phyloP scores from a whole-genome alignment of 192 early-diverging fungal species.

The Mortierella antarctica region DNA sequence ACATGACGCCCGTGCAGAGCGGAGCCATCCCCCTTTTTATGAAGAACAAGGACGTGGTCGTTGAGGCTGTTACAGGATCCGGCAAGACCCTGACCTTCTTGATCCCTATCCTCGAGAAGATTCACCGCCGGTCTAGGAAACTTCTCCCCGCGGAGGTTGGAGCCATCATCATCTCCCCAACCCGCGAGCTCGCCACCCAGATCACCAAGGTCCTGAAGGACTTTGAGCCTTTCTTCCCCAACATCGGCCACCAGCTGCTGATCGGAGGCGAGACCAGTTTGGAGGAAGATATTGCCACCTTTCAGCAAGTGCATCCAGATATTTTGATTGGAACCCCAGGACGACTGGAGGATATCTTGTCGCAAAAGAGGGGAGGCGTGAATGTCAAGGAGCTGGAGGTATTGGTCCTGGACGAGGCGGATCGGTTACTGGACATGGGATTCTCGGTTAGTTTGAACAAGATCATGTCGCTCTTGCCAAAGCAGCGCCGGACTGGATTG shows the following conservation, averaged over 20 bases:
- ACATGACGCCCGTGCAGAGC: conserved; percentile 96
- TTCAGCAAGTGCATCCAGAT: conserved; percentile 75
- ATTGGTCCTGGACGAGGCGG: conserved; percentile 94
- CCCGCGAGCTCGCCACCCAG: conserved; percentile 91
- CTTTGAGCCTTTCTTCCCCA: conserved; percentile 60
- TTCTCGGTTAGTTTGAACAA: conserved; percentile 83
- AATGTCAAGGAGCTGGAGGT: conserved; percentile 87
- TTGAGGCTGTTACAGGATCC: conserved; percentile 96
- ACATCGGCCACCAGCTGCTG: conserved; percentile 66
- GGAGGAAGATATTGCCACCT: conserved; percentile 69
- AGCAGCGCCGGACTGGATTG: conserved; percentile 94
- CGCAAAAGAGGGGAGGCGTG: conserved; percentile 59
- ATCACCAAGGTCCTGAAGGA: conserved; percentile 78
- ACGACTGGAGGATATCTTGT: conserved; percentile 83
- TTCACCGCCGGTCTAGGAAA: conserved; percentile 67
- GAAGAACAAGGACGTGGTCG: conserved; percentile 95
- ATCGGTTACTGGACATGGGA: conserved; percentile 94
- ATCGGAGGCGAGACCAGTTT: conserved; percentile 78
- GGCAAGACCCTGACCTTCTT: conserved; percentile 96
- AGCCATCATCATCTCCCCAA: conserved; percentile 90
- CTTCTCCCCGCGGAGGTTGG: conserved; percentile 84
- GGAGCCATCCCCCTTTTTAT: conserved; percentile 91
- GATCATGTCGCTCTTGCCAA: conserved; percentile 86
- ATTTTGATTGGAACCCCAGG: conserved; percentile 95
- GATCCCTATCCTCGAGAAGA: conserved; percentile 91